Evolutionary conservation across 2,329 filamentous ascomycete genomes (phyloP), one percentile per base, ranked within the genome.

Genomic region (Claviceps africana): DNA sequence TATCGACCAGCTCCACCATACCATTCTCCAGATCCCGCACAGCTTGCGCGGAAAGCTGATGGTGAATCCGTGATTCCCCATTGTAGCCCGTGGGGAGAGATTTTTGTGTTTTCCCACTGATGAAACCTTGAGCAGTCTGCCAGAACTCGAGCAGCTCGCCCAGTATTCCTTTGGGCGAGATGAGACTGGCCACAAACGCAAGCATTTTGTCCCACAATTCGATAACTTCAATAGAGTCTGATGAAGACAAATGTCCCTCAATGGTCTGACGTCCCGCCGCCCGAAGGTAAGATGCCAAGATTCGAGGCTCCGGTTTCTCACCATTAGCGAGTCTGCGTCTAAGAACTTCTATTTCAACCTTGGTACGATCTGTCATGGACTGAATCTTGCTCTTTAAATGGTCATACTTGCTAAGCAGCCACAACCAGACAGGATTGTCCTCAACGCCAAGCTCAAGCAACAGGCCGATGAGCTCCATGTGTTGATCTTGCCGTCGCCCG

Each of bases 341-440:
- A 47, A 95, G 72, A 25, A 97, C 85, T 66, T 98, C 93, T 57
- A 97, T 89, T 67, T 98, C 91, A 19, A 95, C 81, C 64, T 86
- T 87, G 50, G 86, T 84, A n/a, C 89, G 82, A 57, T 97, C 89
- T 50, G 88, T 88, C 15, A 83, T 85, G 0, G 78, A 74, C 43
- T 81, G 79, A 51, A 97, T 91, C 64, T 87, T 94, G 57, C 82
- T 82, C 67, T 93, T 96, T 52, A 98, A 75, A 62, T 90, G 83
- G 57, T 95, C 88, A 63, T 90, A 94, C 46, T 88, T 83, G 62
- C 88, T 95, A 52, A 91, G 73, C 28, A 98, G 79, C 90, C 93
- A 98, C 11, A 94, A 78, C 87, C 88, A 95, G 56, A 98, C 95
- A 1, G 93, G 93, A 60, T 95, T 98, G 54, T 97, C 89, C 10